phyloP scores from a whole-genome alignment of 257 asterid genomes.

The Nicotiana noctiflora region DNA sequence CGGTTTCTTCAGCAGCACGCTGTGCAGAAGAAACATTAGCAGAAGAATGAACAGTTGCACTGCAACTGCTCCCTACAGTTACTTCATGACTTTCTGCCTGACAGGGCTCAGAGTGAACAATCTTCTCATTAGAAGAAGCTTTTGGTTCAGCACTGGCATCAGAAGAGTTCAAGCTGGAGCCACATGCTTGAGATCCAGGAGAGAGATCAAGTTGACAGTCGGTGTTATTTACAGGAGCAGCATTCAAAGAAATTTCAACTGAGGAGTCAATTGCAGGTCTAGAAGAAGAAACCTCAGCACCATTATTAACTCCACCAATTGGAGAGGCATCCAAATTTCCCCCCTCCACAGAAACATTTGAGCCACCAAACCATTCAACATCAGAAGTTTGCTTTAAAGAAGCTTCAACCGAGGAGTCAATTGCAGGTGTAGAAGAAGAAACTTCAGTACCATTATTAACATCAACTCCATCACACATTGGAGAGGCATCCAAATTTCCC shows the following conservation, averaged over 20 bases:
- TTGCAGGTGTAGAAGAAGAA: neutral
- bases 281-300: neutral
- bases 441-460: neutral
- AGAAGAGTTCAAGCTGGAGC: neutral
- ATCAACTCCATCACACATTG: neutral
- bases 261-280: neutral
- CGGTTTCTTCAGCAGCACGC: too few relatives aligned
- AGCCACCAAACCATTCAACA: neutral
- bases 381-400: neutral
- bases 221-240: neutral
- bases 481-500: neutral
- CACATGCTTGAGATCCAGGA: slow-evolving; percentile 7
- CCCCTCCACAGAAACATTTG: neutral
- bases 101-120: neutral
- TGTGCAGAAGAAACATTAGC: neutral
- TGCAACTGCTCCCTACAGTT: neutral
- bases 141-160: neutral
- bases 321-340: neutral
- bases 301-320: slow-evolving; percentile 3
- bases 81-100: neutral
- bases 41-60: slow-evolving; percentile 9
- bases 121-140: neutral
- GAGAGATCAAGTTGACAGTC: neutral
- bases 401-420: neutral
- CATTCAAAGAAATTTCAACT: neutral